Evolutionary conservation across 768 basidiomycete genomes (phyloP).

Genomic region (Hygrocybe punicea): DNA sequence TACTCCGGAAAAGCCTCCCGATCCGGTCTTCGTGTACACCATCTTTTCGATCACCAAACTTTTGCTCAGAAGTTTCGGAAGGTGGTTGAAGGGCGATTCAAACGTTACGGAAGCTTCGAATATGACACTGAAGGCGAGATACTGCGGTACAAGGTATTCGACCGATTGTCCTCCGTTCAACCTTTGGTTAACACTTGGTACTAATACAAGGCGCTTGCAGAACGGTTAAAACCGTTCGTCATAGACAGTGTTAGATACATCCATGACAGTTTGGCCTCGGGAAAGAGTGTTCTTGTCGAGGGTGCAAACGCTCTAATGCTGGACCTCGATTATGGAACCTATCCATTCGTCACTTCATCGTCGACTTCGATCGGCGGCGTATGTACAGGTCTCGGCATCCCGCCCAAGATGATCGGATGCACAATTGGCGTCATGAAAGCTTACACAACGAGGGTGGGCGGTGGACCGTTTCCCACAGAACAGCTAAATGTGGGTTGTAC

Average conservation of each 20-base stretch:
- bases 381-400: slow-evolving; percentile 95
- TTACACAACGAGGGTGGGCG: slow-evolving; percentile 98
- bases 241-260: slow-evolving; percentile 84
- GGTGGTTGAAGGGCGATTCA: slow-evolving; percentile 94
- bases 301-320: slow-evolving; percentile 99
- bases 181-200: background rate
- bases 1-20: slow-evolving; percentile 97
- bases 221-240: slow-evolving; percentile 82
- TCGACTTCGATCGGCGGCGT: slow-evolving; percentile 93
- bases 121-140: slow-evolving; percentile 99
- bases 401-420: slow-evolving; percentile 82
- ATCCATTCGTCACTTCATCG: slow-evolving; percentile 95
- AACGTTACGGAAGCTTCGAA: slow-evolving; percentile 96
- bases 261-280: slow-evolving; percentile 69
- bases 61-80: slow-evolving; percentile 93
- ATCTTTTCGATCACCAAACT: slow-evolving; percentile 80
- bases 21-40: slow-evolving; percentile 93
- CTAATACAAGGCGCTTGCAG: slow-evolving; percentile 68
- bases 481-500: slow-evolving; percentile 69
- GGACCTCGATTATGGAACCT: slow-evolving; percentile 96
- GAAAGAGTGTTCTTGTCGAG: slow-evolving; percentile 87
- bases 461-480: slow-evolving; percentile 97
- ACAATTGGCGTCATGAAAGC: slow-evolving; percentile 95
- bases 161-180: background rate
- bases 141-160: slow-evolving; percentile 73